These are phyloP conservation scores for Cyclotella atomus DNA, from an alignment of 108 stramenopile species.

Conservation along the genomic window DNA sequence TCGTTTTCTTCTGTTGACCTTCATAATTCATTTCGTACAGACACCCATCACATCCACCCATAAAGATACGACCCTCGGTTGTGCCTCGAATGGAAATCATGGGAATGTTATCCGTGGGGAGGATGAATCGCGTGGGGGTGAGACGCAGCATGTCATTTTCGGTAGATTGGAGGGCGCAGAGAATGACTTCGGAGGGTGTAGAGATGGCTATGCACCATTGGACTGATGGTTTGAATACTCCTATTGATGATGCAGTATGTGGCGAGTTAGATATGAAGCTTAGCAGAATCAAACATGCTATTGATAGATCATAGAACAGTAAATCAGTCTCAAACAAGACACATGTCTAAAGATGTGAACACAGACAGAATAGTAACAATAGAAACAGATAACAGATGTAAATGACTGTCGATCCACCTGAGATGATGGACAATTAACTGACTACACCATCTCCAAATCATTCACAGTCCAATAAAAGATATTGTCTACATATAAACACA, in stretches of 20 bases:
- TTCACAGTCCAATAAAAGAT: too few relatives aligned
- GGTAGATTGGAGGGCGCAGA: constrained; percentile 75
- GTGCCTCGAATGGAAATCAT: constrained; percentile 82
- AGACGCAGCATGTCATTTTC: constrained; percentile 41
- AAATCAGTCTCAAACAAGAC: too few relatives aligned
- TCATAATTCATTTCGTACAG: constrained; percentile 94
- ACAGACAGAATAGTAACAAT: too few relatives aligned
- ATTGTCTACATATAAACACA: too few relatives aligned
- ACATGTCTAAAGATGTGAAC: neutral
- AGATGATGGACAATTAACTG: too few relatives aligned
- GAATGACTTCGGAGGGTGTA: constrained; percentile 90
- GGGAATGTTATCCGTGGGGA: constrained; percentile 89
- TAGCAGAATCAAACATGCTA: neutral
- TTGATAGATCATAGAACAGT: too few relatives aligned
- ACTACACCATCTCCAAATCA: too few relatives aligned
- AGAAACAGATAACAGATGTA: too few relatives aligned
- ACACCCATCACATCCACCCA: constrained; percentile 95
- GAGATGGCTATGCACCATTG: constrained; percentile 92
- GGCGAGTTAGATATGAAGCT: neutral
- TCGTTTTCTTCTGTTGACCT: constrained; percentile 8
- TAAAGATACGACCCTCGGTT: constrained; percentile 86
- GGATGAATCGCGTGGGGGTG: constrained; percentile 80
- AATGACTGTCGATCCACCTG: too few relatives aligned
- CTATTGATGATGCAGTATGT: constrained; percentile 24
- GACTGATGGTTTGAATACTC: constrained; percentile 83